Conservation (phyloP, 768 basidiomycete genomes). For the Suillus clintonianus region DNA sequence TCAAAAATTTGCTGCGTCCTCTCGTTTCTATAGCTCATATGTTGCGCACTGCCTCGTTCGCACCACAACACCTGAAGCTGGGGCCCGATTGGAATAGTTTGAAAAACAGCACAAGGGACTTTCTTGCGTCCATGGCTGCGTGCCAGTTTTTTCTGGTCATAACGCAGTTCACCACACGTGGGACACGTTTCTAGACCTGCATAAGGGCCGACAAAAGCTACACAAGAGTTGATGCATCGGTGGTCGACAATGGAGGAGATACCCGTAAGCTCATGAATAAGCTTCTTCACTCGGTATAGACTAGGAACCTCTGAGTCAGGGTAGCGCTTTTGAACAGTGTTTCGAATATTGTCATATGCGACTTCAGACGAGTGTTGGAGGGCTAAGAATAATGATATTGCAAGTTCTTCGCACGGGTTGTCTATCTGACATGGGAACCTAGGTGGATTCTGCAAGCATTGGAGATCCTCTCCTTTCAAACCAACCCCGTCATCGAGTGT, state of each 20-base stretch:
- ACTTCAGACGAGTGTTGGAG: slow-evolving; percentile 1
- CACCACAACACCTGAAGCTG: slow-evolving; percentile 38
- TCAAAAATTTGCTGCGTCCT: slow-evolving; percentile 5
- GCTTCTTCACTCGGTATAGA: not conserved
- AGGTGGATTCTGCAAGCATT: not conserved
- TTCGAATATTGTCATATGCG: not conserved
- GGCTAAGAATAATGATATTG: not conserved
- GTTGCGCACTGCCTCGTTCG: not conserved
- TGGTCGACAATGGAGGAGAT: slow-evolving; percentile 7
- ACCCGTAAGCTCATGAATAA: not conserved
- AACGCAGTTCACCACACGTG: slow-evolving; percentile 29
- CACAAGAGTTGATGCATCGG: slow-evolving; percentile 15
- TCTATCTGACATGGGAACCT: not conserved
- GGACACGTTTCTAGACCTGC: slow-evolving; percentile 9
- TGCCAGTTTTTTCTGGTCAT: not conserved
- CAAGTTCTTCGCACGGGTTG: not conserved
- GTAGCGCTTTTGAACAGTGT: not conserved
- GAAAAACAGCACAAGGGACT: slow-evolving; percentile 10
- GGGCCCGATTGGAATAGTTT: slow-evolving; percentile 20
- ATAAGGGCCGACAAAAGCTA: slow-evolving; percentile 25
- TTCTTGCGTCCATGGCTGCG: slow-evolving; percentile 6
- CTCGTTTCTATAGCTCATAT: slow-evolving; percentile 7
- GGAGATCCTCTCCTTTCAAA: slow-evolving; percentile 1
- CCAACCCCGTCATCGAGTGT: slow-evolving; percentile 4
- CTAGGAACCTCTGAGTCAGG: not conserved